A percentile compares a stretch with the other conserved stretches of the same genome.
Conservation (phyloP, 441 rosid genomes). For the Pelargonium exstipulatum region DNA sequence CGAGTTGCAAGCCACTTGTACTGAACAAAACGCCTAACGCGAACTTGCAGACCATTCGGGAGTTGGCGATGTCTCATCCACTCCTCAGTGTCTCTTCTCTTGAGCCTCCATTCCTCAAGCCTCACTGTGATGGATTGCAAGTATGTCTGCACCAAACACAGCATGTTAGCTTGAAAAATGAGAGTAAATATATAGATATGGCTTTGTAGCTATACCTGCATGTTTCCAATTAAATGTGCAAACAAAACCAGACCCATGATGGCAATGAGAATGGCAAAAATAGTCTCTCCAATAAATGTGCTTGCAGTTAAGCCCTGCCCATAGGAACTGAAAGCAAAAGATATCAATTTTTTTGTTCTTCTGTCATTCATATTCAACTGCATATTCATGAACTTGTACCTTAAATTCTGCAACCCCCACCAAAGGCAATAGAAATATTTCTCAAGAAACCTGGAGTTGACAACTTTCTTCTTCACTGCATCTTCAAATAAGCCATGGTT, state of each 20-base stretch:
- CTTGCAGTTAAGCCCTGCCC: constrained; percentile 68
- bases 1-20: constrained; percentile 77
- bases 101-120: constrained; percentile 77
- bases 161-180: not conserved
- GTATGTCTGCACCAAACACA: constrained; percentile 43
- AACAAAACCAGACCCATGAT: constrained; percentile 63
- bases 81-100: constrained; percentile 81
- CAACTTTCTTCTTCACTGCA: constrained; percentile 62
- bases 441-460: constrained; percentile 44
- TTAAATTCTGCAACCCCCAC: constrained; percentile 85
- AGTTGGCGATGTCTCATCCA: constrained; percentile 93
- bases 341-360: not conserved
- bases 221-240: constrained; percentile 83
- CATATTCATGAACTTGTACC: constrained; percentile 33
- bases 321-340: constrained; percentile 49
- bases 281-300: constrained; percentile 55
- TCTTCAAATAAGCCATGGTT: constrained; percentile 65
- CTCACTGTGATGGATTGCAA: constrained; percentile 76
- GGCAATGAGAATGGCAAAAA: constrained; percentile 60
- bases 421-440: constrained; percentile 87
- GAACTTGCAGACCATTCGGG: constrained; percentile 64
- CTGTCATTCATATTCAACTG: not conserved
- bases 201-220: constrained; percentile 28
- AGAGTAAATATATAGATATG: not conserved
- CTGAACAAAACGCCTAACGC: constrained; percentile 79